Evolutionary conservation across 2,329 filamentous ascomycete genomes (phyloP), one percentile per base, ranked within the genome.

Genomic region (Penicillium sp.): DNA sequence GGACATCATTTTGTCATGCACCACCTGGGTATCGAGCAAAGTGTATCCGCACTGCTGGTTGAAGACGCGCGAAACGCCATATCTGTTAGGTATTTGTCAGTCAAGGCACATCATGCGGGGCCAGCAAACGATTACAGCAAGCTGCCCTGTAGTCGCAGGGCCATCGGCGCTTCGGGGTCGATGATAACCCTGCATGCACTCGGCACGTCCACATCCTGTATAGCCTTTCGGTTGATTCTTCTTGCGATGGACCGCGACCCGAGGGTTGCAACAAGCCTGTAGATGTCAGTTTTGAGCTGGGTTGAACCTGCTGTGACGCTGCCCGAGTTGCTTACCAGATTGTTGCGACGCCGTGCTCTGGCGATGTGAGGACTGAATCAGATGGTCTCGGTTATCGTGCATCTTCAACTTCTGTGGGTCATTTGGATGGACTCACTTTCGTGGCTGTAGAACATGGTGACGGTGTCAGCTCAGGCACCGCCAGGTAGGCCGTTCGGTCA

Each of bases 121-220:
- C 4, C 23, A 12, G n/a, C 37, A 29, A 10, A 20, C 62, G 78
- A 23, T 65, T 66, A 86, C 81, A 98, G 81, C 15, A 98, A 78
- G 60, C 86, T 96, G 13, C 90, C 87, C 66, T 97, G 92, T 20
- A 98, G 80, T 31, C 93, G 85, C 56, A 98, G 72, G 4, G 93
- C 92, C 72, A 98, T 86, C 2, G 93, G 93, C 1, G 88, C 89
- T 5, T 86, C 88, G 61, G 88, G 90, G 49, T 88, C 79, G 32
- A 88, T 81, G 66, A 98, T 95, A n/a, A 86, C 93, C 56, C 86
- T 79, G 69, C 92, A 96, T 49, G 93, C 91, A 64, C 87, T 90
- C 31, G 83, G 79, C 24, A 98, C 84, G 62, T 97, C 81, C 58
- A 98, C 93, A 13, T 89, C 83, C 51, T 92, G 82, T 51, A 98